Base-by-base conservation (phyloP, 352 stramenopile genomes). In the Thraustochytrium sp. region DNA sequence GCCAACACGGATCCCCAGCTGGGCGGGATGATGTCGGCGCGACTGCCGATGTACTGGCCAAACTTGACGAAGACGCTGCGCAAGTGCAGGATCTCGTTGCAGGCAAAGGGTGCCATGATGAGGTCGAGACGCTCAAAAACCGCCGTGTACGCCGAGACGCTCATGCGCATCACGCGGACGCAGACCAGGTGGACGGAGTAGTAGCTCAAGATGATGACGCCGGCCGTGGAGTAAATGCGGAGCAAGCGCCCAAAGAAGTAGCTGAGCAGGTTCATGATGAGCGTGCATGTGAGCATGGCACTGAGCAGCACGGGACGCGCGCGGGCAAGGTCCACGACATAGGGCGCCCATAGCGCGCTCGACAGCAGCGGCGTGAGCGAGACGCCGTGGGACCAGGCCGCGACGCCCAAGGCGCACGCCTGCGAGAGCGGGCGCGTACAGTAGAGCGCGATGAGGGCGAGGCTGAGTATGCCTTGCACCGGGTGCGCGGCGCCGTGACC, bases 11-110 rank as follows among this genome's bases (percentile, higher is more conserved):
- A 36, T 3, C 85, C 68, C 82, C 87, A 90, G 31, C 63, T 44
- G 11, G 84, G 76, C 2, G 87, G 87, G 46, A 90, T 86, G 18
- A 90, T 86, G 62, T 90, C 87, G 34, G 84, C 86, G 18, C 87
- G 63, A 9, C 84, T 88, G 54, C 64, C 85, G n/a, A 89, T 72
- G 84, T 89, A 89, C 64, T 89, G 87, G 8, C 86, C 87, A 37
- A 86, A 86, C 64, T 89, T 89, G 53, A 89, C 85, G 62, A 86
- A 90, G 37, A 89, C 84, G 34, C 84, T 84, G 21, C 84, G 87
- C 26, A 87, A 26, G 26, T 51, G n/a, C 1, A 88, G 61, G 48
- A 88, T 88, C 36, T 84, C 53, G 36, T 84, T 61, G 82, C 85
- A 87, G n/a, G 75, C 46, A 63, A 84, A 89, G 3, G 85, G 85